Evolutionary conservation across 768 basidiomycete genomes (phyloP).

Genomic region (Paxillus ammoniavirescens): DNA sequence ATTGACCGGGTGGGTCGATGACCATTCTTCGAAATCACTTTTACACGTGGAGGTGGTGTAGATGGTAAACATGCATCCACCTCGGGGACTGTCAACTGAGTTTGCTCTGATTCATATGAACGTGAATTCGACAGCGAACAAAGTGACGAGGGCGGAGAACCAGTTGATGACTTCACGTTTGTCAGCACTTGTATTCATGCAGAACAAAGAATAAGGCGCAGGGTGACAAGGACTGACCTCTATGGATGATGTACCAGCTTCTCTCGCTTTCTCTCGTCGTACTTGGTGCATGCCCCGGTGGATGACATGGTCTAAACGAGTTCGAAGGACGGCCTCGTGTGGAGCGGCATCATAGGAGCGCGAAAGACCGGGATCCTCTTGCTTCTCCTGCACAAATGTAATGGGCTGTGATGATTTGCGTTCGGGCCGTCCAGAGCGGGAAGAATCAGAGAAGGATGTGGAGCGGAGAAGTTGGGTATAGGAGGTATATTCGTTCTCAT

Average conservation of each 20-base stretch:
- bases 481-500: slow-evolving; percentile 26
- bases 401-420: slow-evolving; percentile 13
- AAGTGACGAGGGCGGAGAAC: slow-evolving; percentile 29
- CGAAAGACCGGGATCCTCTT: slow-evolving; percentile 13
- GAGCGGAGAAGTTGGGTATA: slow-evolving; percentile 26
- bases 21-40: not conserved
- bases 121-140: slow-evolving; percentile 26
- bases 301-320: slow-evolving; percentile 53
- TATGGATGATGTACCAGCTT: slow-evolving; percentile 11
- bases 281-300: slow-evolving; percentile 23
- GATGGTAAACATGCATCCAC: slow-evolving; percentile 8
- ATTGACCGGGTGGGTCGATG: slow-evolving; percentile 14
- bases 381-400: slow-evolving; percentile 15
- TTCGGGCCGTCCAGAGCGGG: slow-evolving; percentile 22
- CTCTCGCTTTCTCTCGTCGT: slow-evolving; percentile 7
- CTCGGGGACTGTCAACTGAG: slow-evolving; percentile 22
- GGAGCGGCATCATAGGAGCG: slow-evolving; percentile 37
- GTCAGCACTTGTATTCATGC: slow-evolving; percentile 16
- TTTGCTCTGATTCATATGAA: slow-evolving; percentile 28
- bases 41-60: slow-evolving; percentile 2
- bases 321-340: slow-evolving; percentile 53
- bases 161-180: slow-evolving; percentile 22
- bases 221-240: slow-evolving; percentile 22
- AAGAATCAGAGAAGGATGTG: slow-evolving; percentile 27
- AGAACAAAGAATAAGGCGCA: slow-evolving; percentile 3